Evolutionary conservation across 805 yeast species (phyloP).

Genomic region (Candida montana): DNA sequence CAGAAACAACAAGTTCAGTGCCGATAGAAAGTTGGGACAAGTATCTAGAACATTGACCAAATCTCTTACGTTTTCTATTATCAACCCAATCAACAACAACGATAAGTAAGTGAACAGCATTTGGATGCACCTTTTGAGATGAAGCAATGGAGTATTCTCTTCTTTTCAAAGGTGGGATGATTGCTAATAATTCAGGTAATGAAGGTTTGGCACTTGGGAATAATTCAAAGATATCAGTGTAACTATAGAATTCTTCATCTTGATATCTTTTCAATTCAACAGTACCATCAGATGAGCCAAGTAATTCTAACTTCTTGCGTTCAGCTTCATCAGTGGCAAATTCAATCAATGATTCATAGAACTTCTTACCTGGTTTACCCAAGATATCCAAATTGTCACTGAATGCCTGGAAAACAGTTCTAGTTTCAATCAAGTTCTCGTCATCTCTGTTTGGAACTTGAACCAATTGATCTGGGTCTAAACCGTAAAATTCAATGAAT

Average conservation of each 20-base stretch:
- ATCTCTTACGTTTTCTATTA: constrained; percentile 76
- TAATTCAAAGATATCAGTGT: constrained; percentile 73
- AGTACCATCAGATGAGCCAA: constrained; percentile 79
- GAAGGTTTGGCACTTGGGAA: constrained; percentile 81
- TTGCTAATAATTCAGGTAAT: constrained; percentile 58
- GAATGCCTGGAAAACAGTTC: constrained; percentile 79
- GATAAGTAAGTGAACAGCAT: constrained; percentile 83
- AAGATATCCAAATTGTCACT: constrained; percentile 79
- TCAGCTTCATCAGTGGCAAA: constrained; percentile 69
- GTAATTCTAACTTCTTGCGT: constrained; percentile 50
- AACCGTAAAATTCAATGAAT: constrained; percentile 67
- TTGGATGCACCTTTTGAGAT: constrained; percentile 87
- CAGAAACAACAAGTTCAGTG: constrained; percentile 84
- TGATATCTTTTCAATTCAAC: constrained; percentile 76
- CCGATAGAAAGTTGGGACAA: constrained; percentile 76
- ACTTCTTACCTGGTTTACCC: constrained; percentile 94
- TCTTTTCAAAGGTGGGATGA: constrained; percentile 86
- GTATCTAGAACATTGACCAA: constrained; percentile 91
- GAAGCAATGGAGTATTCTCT: constrained; percentile 98
- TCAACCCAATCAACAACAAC: constrained; percentile 97
- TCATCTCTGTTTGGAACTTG: constrained; percentile 68
- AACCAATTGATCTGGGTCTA: constrained; percentile 63
- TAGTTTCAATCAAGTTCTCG: constrained; percentile 50
- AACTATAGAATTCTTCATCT: constrained; percentile 77
- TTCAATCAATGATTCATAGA: constrained; percentile 75